A percentile compares a stretch with the other conserved stretches of the same genome.
Conservation (phyloP, 805 yeast genomes). For the Yarrowia phangngaensis region DNA sequence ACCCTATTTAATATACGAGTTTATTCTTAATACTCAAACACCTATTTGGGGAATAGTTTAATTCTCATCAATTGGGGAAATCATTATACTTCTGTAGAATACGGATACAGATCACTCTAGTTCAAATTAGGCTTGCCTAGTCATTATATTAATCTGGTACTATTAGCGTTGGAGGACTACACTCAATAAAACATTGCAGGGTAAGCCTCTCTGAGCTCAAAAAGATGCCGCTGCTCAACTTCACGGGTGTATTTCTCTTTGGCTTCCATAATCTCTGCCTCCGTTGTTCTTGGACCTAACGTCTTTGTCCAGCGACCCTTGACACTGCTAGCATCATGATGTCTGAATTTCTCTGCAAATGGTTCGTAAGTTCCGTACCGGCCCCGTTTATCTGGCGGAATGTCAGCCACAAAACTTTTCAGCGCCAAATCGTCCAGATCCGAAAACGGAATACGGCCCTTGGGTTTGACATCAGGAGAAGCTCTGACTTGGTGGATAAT, state of each 20-base stretch:
- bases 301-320: slow-evolving; percentile 16
- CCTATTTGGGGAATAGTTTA: too few relatives aligned
- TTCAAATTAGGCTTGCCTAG: too few relatives aligned
- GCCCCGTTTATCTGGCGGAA: background rate
- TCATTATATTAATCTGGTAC: too few relatives aligned
- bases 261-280: slow-evolving; percentile 8
- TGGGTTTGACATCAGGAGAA: background rate
- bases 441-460: background rate
- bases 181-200: slow-evolving; percentile 3
- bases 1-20: too few relatives aligned
- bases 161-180: too few relatives aligned
- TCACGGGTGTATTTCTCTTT: background rate
- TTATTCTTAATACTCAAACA: too few relatives aligned
- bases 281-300: slow-evolving; percentile 2
- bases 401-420: slow-evolving; percentile 2
- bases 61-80: too few relatives aligned
- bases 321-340: slow-evolving; percentile 11
- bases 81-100: too few relatives aligned
- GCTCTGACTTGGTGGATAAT: background rate
- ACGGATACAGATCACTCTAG: too few relatives aligned
- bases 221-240: background rate
- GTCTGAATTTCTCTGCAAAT: background rate
- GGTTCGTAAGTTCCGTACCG: background rate
- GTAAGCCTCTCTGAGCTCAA: background rate
- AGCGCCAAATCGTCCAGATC: slow-evolving; percentile 4